phyloP scores from a whole-genome alignment of 1,284 basidiomycete genomes.

The Cryptococcus floricola region DNA sequence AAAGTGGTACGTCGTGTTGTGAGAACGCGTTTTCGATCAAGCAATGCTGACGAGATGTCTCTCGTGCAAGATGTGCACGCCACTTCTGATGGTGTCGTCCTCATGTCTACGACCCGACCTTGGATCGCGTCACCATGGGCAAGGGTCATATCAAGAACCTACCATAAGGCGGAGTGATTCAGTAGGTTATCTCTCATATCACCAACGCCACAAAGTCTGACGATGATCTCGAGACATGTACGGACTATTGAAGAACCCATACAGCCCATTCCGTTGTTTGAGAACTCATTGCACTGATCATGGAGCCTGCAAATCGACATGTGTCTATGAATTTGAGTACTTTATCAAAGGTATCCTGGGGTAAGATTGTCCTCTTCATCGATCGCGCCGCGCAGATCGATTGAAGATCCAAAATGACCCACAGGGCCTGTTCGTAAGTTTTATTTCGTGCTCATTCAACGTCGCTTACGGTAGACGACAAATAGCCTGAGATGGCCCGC shows the following conservation, averaged over 20 bases:
- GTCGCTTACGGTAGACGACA: neutral
- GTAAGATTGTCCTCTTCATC: neutral
- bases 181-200: conserved; percentile 26
- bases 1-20: conserved; percentile 56
- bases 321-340: conserved; percentile 67
- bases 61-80: conserved; percentile 80
- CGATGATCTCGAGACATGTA: conserved; percentile 53
- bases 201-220: neutral
- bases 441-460: too few species aligned
- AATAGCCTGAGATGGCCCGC: conserved; percentile 66
- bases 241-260: conserved; percentile 75
- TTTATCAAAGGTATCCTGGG: neutral
- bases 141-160: conserved; percentile 53
- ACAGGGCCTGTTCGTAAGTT: conserved; percentile 63
- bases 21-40: neutral
- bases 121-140: conserved; percentile 58
- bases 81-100: conserved; percentile 79
- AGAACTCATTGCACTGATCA: conserved; percentile 74
- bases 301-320: conserved; percentile 81
- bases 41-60: neutral
- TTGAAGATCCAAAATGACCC: conserved; percentile 90
- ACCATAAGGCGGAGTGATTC: conserved; percentile 45
- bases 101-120: conserved; percentile 90
- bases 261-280: conserved; percentile 84
- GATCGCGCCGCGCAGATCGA: conserved; percentile 56